These are phyloP conservation scores for Penicillium cinerascens DNA, from an alignment of 495 filamentous ascomycete genomes.

Conservation along the genomic window DNA sequence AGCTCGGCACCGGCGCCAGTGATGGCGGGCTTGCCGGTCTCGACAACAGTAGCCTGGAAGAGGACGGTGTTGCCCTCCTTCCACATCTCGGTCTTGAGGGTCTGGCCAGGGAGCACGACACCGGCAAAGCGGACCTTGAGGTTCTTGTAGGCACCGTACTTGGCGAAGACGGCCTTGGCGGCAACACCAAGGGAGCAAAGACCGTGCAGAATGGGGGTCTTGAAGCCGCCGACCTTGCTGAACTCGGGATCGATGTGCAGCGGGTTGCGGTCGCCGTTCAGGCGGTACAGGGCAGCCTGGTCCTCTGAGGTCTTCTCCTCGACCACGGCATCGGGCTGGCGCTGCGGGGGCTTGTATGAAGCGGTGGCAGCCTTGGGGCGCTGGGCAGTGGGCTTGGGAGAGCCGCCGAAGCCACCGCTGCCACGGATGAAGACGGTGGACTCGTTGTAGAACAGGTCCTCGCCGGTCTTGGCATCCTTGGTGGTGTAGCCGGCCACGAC, in stretches of 20 bases:
- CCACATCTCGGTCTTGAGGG: constrained; percentile 96
- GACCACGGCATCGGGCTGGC: constrained; percentile 73
- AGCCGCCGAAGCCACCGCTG: constrained; percentile 86
- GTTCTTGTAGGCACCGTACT: constrained; percentile 82
- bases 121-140: constrained; percentile 97
- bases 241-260: constrained; percentile 95
- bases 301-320: constrained; percentile 91
- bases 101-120: constrained; percentile 89
- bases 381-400: constrained; percentile 65
- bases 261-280: constrained; percentile 91
- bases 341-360: constrained; percentile 71
- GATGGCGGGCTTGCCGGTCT: constrained; percentile 94
- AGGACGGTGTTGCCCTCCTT: constrained; percentile 84
- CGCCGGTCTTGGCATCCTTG: constrained; percentile 71
- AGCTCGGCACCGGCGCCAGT: constrained; percentile 85
- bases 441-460: constrained; percentile 97
- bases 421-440: constrained; percentile 87
- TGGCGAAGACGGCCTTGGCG: constrained; percentile 83
- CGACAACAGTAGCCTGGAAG: constrained; percentile 91
- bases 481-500: constrained; percentile 77
- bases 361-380: constrained; percentile 73
- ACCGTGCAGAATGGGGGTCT: constrained; percentile 90
- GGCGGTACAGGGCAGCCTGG: constrained; percentile 91
- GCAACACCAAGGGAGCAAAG: constrained; percentile 93
- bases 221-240: constrained; percentile 93